phyloP scores from a whole-genome alignment of 2,329 filamentous ascomycete genomes.

The Escovopsis sp. region DNA sequence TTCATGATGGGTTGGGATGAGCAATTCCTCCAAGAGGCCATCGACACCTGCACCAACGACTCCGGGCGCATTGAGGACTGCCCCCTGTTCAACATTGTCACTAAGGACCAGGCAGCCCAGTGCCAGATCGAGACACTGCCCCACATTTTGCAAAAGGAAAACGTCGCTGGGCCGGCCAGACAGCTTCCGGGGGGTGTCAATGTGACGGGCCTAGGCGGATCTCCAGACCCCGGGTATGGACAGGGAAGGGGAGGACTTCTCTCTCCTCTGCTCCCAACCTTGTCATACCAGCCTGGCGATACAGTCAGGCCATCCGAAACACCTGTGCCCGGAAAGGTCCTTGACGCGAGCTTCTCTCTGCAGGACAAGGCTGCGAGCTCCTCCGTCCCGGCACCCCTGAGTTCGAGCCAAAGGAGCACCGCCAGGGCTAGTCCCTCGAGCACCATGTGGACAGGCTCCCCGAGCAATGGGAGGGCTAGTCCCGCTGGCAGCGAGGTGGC shows the following conservation, averaged over 20 bases:
- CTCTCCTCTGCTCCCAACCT: conserved; percentile 18
- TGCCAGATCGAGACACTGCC: conserved; percentile 49
- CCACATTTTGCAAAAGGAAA: conserved; percentile 36
- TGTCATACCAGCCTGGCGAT: conserved; percentile 22
- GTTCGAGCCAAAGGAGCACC: too few relatives aligned
- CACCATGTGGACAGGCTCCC: too few relatives aligned
- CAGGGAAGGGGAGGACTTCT: conserved; percentile 4
- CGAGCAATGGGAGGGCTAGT: too few relatives aligned
- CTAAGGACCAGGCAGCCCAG: conserved; percentile 35
- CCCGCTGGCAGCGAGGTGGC: too few relatives aligned
- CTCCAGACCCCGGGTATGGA: background rate
- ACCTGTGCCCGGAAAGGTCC: conserved; percentile 27
- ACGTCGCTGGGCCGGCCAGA: conserved; percentile 38
- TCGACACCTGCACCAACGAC: conserved; percentile 56
- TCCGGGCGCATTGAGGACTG: conserved; percentile 61
- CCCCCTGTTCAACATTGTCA: conserved; percentile 55
- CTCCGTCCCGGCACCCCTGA: conserved; percentile 2
- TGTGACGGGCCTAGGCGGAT: conserved; percentile 21
- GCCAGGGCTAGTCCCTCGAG: too few relatives aligned
- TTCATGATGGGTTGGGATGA: conserved; percentile 68
- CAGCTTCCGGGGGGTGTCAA: conserved; percentile 50
- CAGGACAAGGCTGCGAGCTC: too few relatives aligned
- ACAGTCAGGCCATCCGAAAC: conserved; percentile 16
- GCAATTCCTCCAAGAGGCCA: conserved; percentile 53
- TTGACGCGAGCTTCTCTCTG: conserved; percentile 18